These are phyloP conservation scores for Cicer bijugum DNA, from an alignment of 306 rosid genomes.

Conservation along the genomic window DNA sequence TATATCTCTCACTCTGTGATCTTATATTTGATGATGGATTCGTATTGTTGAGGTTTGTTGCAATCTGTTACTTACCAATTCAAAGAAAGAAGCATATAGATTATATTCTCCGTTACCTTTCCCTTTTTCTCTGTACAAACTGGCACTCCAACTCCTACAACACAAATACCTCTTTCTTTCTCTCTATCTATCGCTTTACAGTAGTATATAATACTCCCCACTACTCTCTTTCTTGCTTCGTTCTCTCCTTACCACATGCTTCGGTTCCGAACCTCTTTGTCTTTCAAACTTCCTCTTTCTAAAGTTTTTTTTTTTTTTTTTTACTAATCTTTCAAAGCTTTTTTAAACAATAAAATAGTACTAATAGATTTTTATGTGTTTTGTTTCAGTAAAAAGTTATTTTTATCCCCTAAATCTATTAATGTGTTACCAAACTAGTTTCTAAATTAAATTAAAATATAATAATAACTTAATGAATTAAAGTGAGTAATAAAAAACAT, in stretches of 20 bases:
- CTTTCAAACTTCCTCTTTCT: slow-evolving; percentile 35
- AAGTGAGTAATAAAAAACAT: too few species aligned
- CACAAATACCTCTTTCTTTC: slow-evolving; percentile 34
- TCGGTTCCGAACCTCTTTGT: slow-evolving; percentile 46
- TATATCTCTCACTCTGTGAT: slow-evolving; percentile 14
- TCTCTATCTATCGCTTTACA: slow-evolving; percentile 45
- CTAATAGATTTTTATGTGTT: not conserved
- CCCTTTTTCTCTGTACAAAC: slow-evolving; percentile 44
- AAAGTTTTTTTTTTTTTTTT: not conserved
- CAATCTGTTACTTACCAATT: slow-evolving; percentile 50
- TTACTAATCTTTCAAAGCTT: not conserved
- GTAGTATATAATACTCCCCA: slow-evolving; percentile 34
- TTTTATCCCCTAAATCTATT: too few species aligned
- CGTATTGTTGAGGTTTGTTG: slow-evolving; percentile 57
- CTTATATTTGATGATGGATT: slow-evolving; percentile 24
- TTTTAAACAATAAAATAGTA: not conserved
- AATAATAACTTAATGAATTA: too few species aligned
- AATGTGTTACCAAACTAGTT: too few species aligned
- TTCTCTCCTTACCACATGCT: slow-evolving; percentile 34
- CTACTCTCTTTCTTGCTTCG: slow-evolving; percentile 7
- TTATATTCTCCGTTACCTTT: slow-evolving; percentile 40
- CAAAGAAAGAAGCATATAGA: slow-evolving; percentile 38
- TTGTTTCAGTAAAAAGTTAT: slow-evolving; percentile 13
- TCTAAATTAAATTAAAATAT: too few species aligned
- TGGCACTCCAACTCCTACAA: not conserved